phyloP scores from a whole-genome alignment of 768 basidiomycete species.

The Rhizopogon vinicolor region DNA sequence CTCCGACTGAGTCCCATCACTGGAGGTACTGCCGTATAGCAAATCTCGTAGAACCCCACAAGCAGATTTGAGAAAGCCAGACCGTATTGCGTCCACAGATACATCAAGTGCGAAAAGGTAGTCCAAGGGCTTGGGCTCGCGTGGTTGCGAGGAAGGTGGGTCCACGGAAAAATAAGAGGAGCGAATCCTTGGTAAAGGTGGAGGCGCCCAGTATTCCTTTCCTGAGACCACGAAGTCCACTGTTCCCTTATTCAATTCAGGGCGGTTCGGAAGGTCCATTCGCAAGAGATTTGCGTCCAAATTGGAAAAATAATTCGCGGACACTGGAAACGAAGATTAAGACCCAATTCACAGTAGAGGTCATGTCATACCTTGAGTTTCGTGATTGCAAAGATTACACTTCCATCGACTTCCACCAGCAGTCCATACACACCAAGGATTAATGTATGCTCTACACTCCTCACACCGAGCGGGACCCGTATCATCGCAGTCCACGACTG shows the following conservation, averaged over 20 bases:
- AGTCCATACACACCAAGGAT: constrained; percentile 87
- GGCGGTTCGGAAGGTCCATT: constrained; percentile 75
- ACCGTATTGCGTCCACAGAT: constrained; percentile 57
- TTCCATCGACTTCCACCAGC: constrained; percentile 83
- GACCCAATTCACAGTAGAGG: background rate
- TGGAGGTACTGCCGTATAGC: constrained; percentile 53
- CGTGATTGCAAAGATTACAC: constrained; percentile 85
- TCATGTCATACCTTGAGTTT: constrained; percentile 65
- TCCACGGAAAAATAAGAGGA: constrained; percentile 51
- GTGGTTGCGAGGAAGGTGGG: constrained; percentile 40
- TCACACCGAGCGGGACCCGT: constrained; percentile 81
- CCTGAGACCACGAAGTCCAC: constrained; percentile 80
- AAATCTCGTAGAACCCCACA: constrained; percentile 59
- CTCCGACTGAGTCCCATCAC: constrained; percentile 37
- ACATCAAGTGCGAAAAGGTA: constrained; percentile 90
- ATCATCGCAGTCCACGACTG: constrained; percentile 66
- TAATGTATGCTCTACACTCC: constrained; percentile 85
- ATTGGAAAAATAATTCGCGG: constrained; percentile 78
- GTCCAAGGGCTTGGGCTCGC: constrained; percentile 61
- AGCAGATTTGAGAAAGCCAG: constrained; percentile 65
- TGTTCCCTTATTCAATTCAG: constrained; percentile 87
- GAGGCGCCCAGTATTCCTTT: constrained; percentile 80
- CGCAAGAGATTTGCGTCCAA: constrained; percentile 75
- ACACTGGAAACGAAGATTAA: constrained; percentile 42
- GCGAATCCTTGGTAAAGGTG: constrained; percentile 50